Base-by-base conservation (phyloP, 495 filamentous ascomycete species). In the Aspergillus saccharolyticus region DNA sequence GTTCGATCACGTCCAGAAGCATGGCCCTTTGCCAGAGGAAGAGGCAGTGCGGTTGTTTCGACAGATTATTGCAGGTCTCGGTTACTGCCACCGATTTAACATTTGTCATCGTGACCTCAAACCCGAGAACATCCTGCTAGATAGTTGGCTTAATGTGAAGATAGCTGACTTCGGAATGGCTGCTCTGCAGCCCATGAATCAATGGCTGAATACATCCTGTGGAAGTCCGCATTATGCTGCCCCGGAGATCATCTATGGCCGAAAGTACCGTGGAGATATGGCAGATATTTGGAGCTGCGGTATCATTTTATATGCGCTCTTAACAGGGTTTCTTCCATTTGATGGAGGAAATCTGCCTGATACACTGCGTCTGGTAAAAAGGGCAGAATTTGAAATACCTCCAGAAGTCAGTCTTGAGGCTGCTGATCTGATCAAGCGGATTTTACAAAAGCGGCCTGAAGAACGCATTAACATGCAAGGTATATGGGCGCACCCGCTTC, bases 151-250 rank as follows among this genome's bases (percentile, higher is more conserved):
- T 20, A 84, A 89, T 45, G 80, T 97, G 70, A 97, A 97, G 71
- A 83, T 99, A 42, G 92, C 90, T 30, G 94, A 99, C 70, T 99
- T 97, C 70, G 93, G 94, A 17, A 96, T 99, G 91, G 94, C 95
- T 17, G 91, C 91, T 14, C 74, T 97, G 25, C 93, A 97, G 60
- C 93, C 95, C 24, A 75, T 78, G 15, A 82, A 80, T 21, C 83
- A 89, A 60, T 83, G 83, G 71, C 77, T 99, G 39, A 86, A 80
- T 42, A 96, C 93, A 0, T 90, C 92, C 2, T 99, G 94, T 65
- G 94, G 94, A 44, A 97, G 95, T 57, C 93, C 93, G 4, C 94
- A 97, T 70, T 97, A 97, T 63, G 91, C 90, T 3, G 91, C 94
- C 1, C 94, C 94, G 0, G 94, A 99, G 68, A 83, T 99, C 46